Evolutionary conservation across 257 asterid species (phyloP).

Genomic region (Lithospermum erythrorhizon): DNA sequence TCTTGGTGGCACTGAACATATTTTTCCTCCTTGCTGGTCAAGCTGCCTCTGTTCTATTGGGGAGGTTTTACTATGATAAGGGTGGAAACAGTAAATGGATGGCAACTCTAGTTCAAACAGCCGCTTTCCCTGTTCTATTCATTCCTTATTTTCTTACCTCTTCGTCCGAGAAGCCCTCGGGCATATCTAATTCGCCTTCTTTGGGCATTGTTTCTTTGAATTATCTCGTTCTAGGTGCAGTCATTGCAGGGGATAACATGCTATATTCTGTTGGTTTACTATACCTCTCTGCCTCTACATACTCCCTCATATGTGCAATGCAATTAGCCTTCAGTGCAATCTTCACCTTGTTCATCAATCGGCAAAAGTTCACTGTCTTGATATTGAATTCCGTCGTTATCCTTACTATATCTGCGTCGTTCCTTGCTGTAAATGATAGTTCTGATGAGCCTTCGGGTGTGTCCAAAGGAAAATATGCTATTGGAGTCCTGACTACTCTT

Average conservation of each 20-base stretch:
- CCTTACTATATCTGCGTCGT: slow-evolving; percentile 57
- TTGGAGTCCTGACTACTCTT: slow-evolving; percentile 59
- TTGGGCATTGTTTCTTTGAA: slow-evolving; percentile 19
- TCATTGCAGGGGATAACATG: slow-evolving; percentile 80
- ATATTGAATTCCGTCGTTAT: slow-evolving; percentile 67
- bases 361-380: slow-evolving; percentile 52
- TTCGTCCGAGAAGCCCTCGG: slow-evolving; percentile 24
- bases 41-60: slow-evolving; percentile 60
- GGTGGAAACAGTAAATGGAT: slow-evolving; percentile 87
- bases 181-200: slow-evolving; percentile 29
- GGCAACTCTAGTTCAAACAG: slow-evolving; percentile 80
- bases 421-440: slow-evolving; percentile 56
- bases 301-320: slow-evolving; percentile 80
- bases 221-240: slow-evolving; percentile 45
- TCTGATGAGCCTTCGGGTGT: slow-evolving; percentile 51
- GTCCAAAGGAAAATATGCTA: slow-evolving; percentile 34
- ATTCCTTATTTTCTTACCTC: slow-evolving; percentile 46
- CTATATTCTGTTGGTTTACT: slow-evolving; percentile 61
- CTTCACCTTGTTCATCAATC: slow-evolving; percentile 62
- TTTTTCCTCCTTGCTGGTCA: slow-evolving; percentile 62
- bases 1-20: slow-evolving; percentile 43
- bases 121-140: slow-evolving; percentile 63
- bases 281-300: slow-evolving; percentile 86
- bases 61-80: slow-evolving; percentile 63
- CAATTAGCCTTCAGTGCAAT: slow-evolving; percentile 71